These are phyloP conservation scores for Vitis cinerea DNA, from an alignment of 164 flowering plant species.

Conservation along the genomic window DNA sequence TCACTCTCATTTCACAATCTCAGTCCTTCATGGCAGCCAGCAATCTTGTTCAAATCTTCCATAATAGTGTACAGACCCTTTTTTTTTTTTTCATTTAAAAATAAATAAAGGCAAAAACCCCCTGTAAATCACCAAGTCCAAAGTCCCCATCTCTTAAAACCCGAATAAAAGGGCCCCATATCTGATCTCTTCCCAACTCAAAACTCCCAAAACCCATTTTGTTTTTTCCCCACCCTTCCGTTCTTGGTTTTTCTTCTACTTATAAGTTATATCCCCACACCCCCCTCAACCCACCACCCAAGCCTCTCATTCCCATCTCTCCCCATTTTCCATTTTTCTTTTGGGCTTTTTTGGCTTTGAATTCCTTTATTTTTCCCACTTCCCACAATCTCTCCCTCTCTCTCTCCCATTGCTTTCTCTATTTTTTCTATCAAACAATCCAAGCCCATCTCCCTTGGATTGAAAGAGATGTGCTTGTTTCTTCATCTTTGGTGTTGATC, in stretches of 20 bases:
- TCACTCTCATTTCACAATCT: conserved; percentile 16
- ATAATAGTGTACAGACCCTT: conserved; percentile 6
- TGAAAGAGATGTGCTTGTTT: background rate
- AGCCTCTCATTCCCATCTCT: too few relatives aligned
- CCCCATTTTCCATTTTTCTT: too few relatives aligned
- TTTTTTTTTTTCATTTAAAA: too few relatives aligned
- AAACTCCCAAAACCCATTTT: conserved; percentile 16
- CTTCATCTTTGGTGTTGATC: too few relatives aligned
- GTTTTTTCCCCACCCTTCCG: conserved; percentile 8
- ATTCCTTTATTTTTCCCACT: too few relatives aligned
- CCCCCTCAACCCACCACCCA: too few relatives aligned
- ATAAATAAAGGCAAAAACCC: conserved; percentile 1
- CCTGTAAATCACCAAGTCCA: conserved; percentile 20
- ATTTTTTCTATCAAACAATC: too few relatives aligned
- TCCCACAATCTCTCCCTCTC: background rate
- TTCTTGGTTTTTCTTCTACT: conserved; percentile 16
- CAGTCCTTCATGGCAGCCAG: background rate
- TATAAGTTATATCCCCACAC: background rate
- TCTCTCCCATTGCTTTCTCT: background rate
- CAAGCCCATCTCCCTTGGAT: background rate
- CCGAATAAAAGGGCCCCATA: conserved; percentile 10
- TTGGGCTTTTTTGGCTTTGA: too few relatives aligned
- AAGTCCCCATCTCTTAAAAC: background rate
- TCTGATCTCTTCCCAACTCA: conserved; percentile 11
- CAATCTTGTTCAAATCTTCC: conserved; percentile 15